These are phyloP conservation scores for Lentinula edodes DNA, from an alignment of 768 basidiomycete genomes.

Conservation along the genomic window DNA sequence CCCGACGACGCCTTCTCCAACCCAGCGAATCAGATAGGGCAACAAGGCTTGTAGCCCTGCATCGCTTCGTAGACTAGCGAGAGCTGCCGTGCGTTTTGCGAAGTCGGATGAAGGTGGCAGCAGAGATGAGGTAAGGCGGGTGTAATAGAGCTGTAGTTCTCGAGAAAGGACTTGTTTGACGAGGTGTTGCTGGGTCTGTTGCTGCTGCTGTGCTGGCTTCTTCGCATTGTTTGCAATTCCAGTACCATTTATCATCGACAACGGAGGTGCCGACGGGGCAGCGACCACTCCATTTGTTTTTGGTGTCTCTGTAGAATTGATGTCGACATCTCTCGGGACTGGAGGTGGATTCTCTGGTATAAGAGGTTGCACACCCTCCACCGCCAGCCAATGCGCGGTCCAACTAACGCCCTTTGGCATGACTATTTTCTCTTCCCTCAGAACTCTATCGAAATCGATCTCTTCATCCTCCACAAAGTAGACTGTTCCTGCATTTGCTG, in stretches of 20 bases:
- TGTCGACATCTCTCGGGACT: conserved; percentile 49
- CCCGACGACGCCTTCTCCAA: conserved; percentile 79
- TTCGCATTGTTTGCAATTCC: conserved; percentile 21
- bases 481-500: conserved; percentile 54
- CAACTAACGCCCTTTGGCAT: conserved; percentile 79
- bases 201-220: conserved; percentile 26
- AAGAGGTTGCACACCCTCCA: conserved; percentile 96
- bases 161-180: conserved; percentile 91
- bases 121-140: conserved; percentile 80
- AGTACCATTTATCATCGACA: conserved; percentile 17
- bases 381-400: conserved; percentile 97
- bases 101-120: conserved; percentile 65
- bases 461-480: conserved; percentile 97
- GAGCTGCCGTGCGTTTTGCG: conserved; percentile 78
- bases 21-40: conserved; percentile 93
- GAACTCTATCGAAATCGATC: conserved; percentile 89
- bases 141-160: conserved; percentile 93
- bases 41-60: conserved; percentile 88
- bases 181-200: conserved; percentile 62
- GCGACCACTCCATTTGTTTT: conserved; percentile 21
- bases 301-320: conserved; percentile 23
- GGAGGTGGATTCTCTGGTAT: conserved; percentile 94
- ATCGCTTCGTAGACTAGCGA: conserved; percentile 84
- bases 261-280: conserved; percentile 15
- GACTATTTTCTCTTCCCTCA: conserved; percentile 80